phyloP scores from a whole-genome alignment of 495 filamentous ascomycete genomes.

The Annulohypoxylon moriforme region DNA sequence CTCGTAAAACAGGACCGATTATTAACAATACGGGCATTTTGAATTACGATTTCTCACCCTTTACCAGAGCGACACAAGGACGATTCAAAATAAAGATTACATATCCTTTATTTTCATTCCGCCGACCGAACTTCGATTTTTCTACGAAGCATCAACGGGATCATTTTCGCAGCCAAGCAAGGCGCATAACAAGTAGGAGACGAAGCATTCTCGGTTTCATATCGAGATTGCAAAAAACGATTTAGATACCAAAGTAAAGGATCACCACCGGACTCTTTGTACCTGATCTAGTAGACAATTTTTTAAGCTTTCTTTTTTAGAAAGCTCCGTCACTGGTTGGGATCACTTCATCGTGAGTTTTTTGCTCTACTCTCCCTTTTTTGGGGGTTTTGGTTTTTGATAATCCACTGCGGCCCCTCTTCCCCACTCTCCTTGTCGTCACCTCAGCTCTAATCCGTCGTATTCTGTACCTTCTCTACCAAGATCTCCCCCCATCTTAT shows the following conservation, averaged over 20 bases:
- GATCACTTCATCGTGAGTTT: constrained; percentile 64
- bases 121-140: constrained; percentile 26
- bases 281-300: constrained; percentile 52
- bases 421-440: constrained; percentile 48
- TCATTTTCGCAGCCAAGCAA: constrained; percentile 22
- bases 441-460: constrained; percentile 39
- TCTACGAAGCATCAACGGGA: constrained; percentile 32
- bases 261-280: constrained; percentile 49
- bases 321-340: constrained; percentile 49
- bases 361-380: constrained; percentile 47
- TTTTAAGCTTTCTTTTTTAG: constrained; percentile 53
- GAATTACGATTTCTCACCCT: constrained; percentile 28
- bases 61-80: constrained; percentile 20
- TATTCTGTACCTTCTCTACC: constrained; percentile 9
- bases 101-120: constrained; percentile 6
- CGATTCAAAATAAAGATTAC: constrained; percentile 21
- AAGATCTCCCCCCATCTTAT: constrained; percentile 29
- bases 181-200: constrained; percentile 43
- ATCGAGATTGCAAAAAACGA: constrained; percentile 39
- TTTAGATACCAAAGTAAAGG: constrained; percentile 41
- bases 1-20: constrained; percentile 33
- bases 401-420: constrained; percentile 46
- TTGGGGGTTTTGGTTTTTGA: constrained; percentile 47
- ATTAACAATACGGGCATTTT: constrained; percentile 32
- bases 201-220: constrained; percentile 42